Base-by-base conservation (phyloP, 2,329 filamentous ascomycete species). In the Akanthomyces muscarius region DNA sequence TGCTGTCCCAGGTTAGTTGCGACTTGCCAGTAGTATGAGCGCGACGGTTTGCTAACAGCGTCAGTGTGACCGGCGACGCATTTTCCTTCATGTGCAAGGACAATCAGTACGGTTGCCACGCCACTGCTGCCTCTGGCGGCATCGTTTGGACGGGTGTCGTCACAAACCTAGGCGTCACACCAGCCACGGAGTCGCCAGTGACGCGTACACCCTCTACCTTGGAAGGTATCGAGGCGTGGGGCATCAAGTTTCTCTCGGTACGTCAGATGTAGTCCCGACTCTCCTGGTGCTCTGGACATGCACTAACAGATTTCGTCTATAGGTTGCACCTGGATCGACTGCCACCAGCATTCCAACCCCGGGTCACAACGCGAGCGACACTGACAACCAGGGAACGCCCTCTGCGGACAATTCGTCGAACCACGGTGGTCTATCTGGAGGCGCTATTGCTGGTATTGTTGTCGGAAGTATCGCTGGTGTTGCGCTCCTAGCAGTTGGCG, bases 21-120 rank as follows among this genome's bases (percentile, higher is more conserved):
- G n/a, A 4, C 14, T 14, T 3, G 5, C 33, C 10, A 25, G 14
- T 25, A 5, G 16, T 18, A 23, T 11, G n/a, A 45, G 11, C 25
- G n/a, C 25, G 11, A 38, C 18, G 11, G 5, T 4, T 23, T 53
- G 14, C 23, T 52, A 14, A 28, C 33, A 18, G 11, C 23, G 28
- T 23, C 38, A 65, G 61, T 13, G 64, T 63, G 18, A 51, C 56
- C 28, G 52, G 64, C 5, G 38, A 61, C 48, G 64, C 51, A 1
- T 65, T 63, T 30, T 61, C 61, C 21, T 65, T 65, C 41, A 53
- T 57, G 52, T 65, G 64, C n/a, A 63, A 14, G 14, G 56, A 65
- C 18, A 50, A 65, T 33, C 14, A 61, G 10, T 65, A 65, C 33
- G 64, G 64, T 14, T 65, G 62, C 21, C 54, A 59, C 44, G 58